These are phyloP conservation scores for Sporothrix globosa DNA, from an alignment of 2,329 filamentous ascomycete species.

Conservation along the genomic window DNA sequence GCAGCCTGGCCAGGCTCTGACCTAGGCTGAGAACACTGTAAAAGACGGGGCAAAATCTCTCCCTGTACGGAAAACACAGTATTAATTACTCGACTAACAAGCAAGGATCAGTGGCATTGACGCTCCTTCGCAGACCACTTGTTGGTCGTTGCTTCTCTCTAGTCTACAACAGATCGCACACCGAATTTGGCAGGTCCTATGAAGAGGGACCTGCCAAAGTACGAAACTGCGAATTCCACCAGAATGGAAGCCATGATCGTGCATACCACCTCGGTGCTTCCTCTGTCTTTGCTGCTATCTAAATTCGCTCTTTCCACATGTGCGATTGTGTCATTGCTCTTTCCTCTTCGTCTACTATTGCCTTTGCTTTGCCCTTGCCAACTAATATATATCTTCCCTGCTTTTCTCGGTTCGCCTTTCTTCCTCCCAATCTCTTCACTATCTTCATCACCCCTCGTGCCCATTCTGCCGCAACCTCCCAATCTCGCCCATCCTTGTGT, in stretches of 20 bases:
- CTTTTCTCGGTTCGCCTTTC: constrained; percentile 15
- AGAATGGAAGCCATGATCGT: neutral
- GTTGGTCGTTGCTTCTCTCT: neutral
- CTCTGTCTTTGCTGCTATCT: neutral
- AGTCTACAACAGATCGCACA: neutral
- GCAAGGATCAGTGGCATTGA: neutral
- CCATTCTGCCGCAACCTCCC: neutral
- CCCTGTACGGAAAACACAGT: neutral
- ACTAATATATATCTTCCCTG: neutral
- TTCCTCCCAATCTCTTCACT: neutral
- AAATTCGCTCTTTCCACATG: neutral
- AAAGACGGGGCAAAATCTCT: neutral
- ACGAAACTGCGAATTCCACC: neutral
- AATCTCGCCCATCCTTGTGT: neutral
- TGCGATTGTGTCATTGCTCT: neutral
- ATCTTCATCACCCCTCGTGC: neutral
- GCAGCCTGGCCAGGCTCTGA: constrained; percentile 5
- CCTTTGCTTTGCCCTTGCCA: neutral
- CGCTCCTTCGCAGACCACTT: neutral
- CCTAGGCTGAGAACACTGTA: neutral
- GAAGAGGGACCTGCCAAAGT: neutral
- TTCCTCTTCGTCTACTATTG: constrained; percentile 11
- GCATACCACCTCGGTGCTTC: neutral
- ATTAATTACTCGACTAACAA: neutral
- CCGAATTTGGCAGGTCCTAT: constrained; percentile 19